Evolutionary conservation across 345 rosid species (phyloP).

Genomic region (Brassica nigra): DNA sequence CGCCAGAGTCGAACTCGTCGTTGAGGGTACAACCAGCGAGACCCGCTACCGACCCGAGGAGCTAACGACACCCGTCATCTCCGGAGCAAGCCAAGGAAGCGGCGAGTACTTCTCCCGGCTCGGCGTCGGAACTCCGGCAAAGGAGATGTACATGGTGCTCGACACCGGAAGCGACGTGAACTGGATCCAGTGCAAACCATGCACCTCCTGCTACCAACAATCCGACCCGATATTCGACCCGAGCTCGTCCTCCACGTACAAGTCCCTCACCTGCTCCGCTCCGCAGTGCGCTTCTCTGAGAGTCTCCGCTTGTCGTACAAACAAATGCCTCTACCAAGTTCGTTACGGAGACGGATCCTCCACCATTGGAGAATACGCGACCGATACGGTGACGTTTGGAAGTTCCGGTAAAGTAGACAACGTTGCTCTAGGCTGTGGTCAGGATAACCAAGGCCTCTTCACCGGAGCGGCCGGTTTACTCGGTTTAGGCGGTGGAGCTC

Average conservation of each 20-base stretch:
- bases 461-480: constrained; percentile 82
- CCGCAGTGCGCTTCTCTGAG: constrained; percentile 60
- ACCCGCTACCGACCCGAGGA: constrained; percentile 52
- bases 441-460: constrained; percentile 82
- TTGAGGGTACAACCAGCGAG: constrained; percentile 44
- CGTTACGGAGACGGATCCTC: constrained; percentile 93
- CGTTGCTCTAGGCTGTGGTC: constrained; percentile 84
- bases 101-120: constrained; percentile 90
- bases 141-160: constrained; percentile 60
- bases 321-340: constrained; percentile 72
- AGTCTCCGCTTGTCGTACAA: constrained; percentile 53
- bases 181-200: constrained; percentile 90
- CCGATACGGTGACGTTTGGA: constrained; percentile 79
- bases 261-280: constrained; percentile 56
- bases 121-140: constrained; percentile 79
- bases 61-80: constrained; percentile 64
- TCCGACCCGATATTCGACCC: constrained; percentile 81
- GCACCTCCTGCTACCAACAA: constrained; percentile 81
- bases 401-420: constrained; percentile 42
- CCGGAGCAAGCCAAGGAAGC: constrained; percentile 82
- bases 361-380: constrained; percentile 70
- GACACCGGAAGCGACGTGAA: constrained; percentile 88
- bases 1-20: constrained; percentile 49
- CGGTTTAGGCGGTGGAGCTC: constrained; percentile 88
- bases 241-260: constrained; percentile 58